Percentiles rank a stretch among this genome's conserved stretches.
Evolutionary conservation across 352 stramenopile genomes (phyloP).

Genomic region (Phytophthora citricola): DNA sequence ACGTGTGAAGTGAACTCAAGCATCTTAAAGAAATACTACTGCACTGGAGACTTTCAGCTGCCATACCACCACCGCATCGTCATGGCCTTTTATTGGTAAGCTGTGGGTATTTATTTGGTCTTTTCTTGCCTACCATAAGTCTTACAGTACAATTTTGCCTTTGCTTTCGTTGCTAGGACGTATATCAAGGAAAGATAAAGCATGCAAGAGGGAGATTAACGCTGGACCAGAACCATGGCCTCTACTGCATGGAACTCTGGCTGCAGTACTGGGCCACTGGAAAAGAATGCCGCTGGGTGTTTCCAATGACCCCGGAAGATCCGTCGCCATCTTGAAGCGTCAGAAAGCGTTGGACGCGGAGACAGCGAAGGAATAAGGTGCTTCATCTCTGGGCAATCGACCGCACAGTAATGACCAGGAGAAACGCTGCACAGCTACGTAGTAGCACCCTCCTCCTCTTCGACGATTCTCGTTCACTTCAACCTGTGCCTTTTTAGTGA

Average conservation of each 20-base stretch:
- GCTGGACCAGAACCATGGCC: not conserved
- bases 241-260: not conserved
- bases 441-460: too few relatives aligned
- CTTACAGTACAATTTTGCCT: too few relatives aligned
- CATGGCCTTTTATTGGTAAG: not conserved
- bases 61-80: not conserved
- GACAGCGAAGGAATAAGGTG: not conserved
- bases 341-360: not conserved
- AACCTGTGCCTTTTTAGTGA: not conserved
- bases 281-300: not conserved
- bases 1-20: not conserved
- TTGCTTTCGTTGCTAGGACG: not conserved
- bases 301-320: not conserved
- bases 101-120: too few relatives aligned
- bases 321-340: not conserved
- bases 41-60: not conserved
- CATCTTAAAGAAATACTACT: not conserved
- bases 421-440: too few relatives aligned
- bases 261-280: not conserved
- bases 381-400: not conserved
- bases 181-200: not conserved
- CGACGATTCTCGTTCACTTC: not conserved
- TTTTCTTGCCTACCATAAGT: too few relatives aligned
- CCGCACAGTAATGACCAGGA: not conserved
- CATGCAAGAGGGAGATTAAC: too few relatives aligned